Evolutionary conservation across 371 early-diverging fungal genomes (phyloP).

Genomic region (Conidiobolus incongruus): DNA sequence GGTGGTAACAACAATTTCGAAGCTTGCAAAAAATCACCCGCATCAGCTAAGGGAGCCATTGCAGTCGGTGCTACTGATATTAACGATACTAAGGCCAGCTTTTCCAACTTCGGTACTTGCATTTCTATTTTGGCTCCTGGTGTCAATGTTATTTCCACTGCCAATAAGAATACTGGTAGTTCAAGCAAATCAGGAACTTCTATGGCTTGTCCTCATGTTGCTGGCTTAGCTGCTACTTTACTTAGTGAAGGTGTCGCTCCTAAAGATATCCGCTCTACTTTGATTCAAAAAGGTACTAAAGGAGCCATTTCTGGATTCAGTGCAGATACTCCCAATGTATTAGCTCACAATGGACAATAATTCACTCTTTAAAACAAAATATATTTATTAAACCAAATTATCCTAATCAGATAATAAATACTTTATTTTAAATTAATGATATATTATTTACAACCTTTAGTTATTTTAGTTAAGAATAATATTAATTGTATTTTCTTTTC

Average conservation of each 20-base stretch:
- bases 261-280: neutral
- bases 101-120: slow-evolving; percentile 43
- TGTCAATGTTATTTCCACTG: slow-evolving; percentile 14
- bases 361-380: no score
- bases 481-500: no score
- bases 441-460: no score
- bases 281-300: neutral
- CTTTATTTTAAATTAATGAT: no score
- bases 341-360: neutral
- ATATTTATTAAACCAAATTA: no score
- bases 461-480: no score
- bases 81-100: slow-evolving; percentile 18
- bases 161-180: slow-evolving; percentile 19
- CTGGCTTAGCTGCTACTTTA: slow-evolving; percentile 42
- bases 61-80: slow-evolving; percentile 40
- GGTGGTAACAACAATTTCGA: slow-evolving; percentile 31
- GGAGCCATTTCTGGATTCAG: neutral
- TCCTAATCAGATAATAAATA: no score
- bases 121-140: slow-evolving; percentile 35
- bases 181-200: slow-evolving; percentile 39
- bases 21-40: slow-evolving; percentile 46
- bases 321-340: neutral
- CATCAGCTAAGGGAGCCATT: slow-evolving; percentile 26
- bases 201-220: slow-evolving; percentile 66
- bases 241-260: neutral